phyloP scores from a whole-genome alignment of 2,329 filamentous ascomycete species.

The Xylaria sp. region DNA sequence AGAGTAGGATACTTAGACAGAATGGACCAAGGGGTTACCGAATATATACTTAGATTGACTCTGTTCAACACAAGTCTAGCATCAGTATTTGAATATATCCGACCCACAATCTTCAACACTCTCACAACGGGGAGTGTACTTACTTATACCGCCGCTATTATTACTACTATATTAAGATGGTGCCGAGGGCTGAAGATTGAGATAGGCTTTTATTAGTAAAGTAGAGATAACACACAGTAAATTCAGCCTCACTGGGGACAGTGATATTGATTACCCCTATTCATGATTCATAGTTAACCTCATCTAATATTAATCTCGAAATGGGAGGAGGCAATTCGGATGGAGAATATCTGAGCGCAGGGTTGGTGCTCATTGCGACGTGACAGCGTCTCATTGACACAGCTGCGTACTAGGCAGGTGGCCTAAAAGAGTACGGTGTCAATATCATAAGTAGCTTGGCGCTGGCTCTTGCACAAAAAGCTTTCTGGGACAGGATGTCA shows the following conservation, averaged over 20 bases:
- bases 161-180: too few species aligned
- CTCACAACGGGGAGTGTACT: too few species aligned
- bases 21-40: too few species aligned
- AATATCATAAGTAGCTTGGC: conserved; percentile 12
- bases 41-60: too few species aligned
- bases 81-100: too few species aligned
- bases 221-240: too few species aligned
- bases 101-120: too few species aligned
- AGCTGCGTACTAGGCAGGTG: background rate
- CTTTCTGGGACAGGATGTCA: background rate
- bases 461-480: background rate
- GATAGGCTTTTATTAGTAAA: too few species aligned
- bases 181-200: background rate
- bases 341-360: background rate
- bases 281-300: background rate
- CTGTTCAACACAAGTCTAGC: too few species aligned
- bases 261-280: conserved; percentile 1
- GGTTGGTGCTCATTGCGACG: background rate
- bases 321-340: background rate
- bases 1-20: background rate
- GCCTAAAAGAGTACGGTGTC: conserved; percentile 7
- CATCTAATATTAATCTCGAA: background rate
- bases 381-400: background rate
- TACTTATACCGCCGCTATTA: too few species aligned
- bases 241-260: background rate